phyloP scores from a whole-genome alignment of 2,329 filamentous ascomycete species.

The Pseudocercospora vitis region DNA sequence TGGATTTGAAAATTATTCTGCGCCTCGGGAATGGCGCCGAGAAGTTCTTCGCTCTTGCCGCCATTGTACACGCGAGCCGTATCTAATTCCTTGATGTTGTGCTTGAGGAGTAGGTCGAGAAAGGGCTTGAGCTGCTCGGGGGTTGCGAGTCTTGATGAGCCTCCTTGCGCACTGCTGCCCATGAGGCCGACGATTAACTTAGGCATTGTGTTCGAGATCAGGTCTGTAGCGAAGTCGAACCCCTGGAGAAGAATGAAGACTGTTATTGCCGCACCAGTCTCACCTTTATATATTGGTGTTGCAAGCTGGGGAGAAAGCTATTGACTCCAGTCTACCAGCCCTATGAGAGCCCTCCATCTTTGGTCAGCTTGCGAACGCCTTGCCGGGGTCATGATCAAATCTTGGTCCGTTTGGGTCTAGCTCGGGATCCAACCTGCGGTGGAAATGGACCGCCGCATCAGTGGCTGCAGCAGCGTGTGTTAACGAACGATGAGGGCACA shows the following conservation, averaged over 20 bases:
- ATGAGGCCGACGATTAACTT: conserved; percentile 35
- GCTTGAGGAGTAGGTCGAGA: conserved; percentile 34
- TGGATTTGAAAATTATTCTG: conserved; percentile 29
- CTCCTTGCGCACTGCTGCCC: conserved; percentile 30
- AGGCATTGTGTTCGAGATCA: conserved; percentile 33
- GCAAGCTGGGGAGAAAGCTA: no score
- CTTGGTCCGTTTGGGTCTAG: not conserved
- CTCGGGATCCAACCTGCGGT: not conserved
- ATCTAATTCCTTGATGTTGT: conserved; percentile 40
- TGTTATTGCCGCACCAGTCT: no score
- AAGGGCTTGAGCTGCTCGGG: conserved; percentile 31
- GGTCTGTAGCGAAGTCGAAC: no score
- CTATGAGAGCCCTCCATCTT: no score
- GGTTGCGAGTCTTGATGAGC: conserved; percentile 26
- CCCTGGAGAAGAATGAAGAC: no score
- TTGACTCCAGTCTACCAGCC: no score
- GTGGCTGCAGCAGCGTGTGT: no score
- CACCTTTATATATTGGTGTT: no score
- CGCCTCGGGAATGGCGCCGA: conserved; percentile 38
- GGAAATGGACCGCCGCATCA: no score
- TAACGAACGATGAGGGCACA: no score
- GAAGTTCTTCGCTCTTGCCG: conserved; percentile 44
- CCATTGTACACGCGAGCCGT: conserved; percentile 43
- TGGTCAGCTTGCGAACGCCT: conserved; percentile 8
- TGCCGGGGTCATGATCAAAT: not conserved